These are phyloP conservation scores for Vicia villosa DNA, from an alignment of 306 rosid species.

Conservation along the genomic window DNA sequence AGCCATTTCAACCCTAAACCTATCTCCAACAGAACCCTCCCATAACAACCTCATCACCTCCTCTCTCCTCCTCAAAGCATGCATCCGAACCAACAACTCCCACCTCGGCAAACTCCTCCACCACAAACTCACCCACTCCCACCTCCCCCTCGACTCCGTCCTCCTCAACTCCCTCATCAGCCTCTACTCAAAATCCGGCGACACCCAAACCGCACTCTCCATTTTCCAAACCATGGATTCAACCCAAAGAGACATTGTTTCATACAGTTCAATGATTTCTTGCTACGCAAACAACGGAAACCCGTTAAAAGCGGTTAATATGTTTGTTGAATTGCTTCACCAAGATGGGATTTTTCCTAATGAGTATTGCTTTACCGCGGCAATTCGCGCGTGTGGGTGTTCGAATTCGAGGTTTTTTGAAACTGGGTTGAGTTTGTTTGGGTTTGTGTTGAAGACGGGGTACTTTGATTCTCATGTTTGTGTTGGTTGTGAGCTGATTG, in stretches of 20 bases:
- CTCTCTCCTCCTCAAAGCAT: slow-evolving; percentile 56
- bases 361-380: slow-evolving; percentile 59
- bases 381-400: slow-evolving; percentile 40
- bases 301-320: slow-evolving; percentile 41
- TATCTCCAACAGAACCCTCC: not conserved
- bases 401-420: slow-evolving; percentile 31
- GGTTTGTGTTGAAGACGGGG: slow-evolving; percentile 50
- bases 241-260: slow-evolving; percentile 45
- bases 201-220: slow-evolving; percentile 35
- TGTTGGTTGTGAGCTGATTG: slow-evolving; percentile 69
- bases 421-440: slow-evolving; percentile 42
- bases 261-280: slow-evolving; percentile 58
- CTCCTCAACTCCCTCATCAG: slow-evolving; percentile 59
- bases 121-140: slow-evolving; percentile 38
- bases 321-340: slow-evolving; percentile 51
- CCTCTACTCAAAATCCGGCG: slow-evolving; percentile 62
- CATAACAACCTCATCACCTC: slow-evolving; percentile 35
- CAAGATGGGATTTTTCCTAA: slow-evolving; percentile 48
- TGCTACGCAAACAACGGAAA: slow-evolving; percentile 53
- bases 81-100: slow-evolving; percentile 50
- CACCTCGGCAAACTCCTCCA: slow-evolving; percentile 56
- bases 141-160: slow-evolving; percentile 45
- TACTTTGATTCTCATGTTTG: slow-evolving; percentile 53
- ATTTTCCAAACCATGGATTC: slow-evolving; percentile 44
- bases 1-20: slow-evolving; percentile 48